Evolutionary conservation across 177 flowering plant genomes (phyloP).

Genomic region (Vitis hybrid): DNA sequence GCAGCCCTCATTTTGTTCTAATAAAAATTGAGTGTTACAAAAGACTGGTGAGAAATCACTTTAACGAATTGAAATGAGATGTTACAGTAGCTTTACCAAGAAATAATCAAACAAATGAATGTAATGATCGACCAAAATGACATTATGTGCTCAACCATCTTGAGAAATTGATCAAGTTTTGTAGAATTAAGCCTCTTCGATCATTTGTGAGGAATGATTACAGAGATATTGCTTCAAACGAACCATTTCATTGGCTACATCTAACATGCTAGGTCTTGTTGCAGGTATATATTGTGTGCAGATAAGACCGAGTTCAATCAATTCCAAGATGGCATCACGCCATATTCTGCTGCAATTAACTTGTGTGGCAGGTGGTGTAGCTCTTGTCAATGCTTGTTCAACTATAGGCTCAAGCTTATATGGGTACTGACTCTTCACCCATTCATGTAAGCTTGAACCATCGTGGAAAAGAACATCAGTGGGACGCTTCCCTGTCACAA

Average conservation of each 20-base stretch:
- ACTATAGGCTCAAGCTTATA: constrained; percentile 45
- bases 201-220: constrained; percentile 22
- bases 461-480: constrained; percentile 62
- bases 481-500: constrained; percentile 68
- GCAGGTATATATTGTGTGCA: constrained; percentile 70
- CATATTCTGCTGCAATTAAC: constrained; percentile 24
- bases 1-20: too few relatives aligned
- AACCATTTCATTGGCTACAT: constrained; percentile 69
- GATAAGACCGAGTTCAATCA: constrained; percentile 74
- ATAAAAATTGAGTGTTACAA: background rate
- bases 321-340: constrained; percentile 50
- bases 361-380: constrained; percentile 3
- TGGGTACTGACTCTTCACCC: constrained; percentile 71
- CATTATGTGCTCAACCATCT: background rate
- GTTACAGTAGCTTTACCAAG: background rate
- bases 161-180: constrained; percentile 2
- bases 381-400: constrained; percentile 37
- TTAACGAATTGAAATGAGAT: background rate
- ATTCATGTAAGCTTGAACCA: constrained; percentile 67
- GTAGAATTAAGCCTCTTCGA: constrained; percentile 15
- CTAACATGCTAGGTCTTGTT: constrained; percentile 67
- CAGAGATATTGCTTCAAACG: constrained; percentile 57
- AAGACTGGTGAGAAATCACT: background rate
- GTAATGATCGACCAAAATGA: background rate
- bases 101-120: constrained; percentile 7